Evolutionary conservation across 2,329 filamentous ascomycete genomes (phyloP).

Genomic region (Sclerotinia nivalis): DNA sequence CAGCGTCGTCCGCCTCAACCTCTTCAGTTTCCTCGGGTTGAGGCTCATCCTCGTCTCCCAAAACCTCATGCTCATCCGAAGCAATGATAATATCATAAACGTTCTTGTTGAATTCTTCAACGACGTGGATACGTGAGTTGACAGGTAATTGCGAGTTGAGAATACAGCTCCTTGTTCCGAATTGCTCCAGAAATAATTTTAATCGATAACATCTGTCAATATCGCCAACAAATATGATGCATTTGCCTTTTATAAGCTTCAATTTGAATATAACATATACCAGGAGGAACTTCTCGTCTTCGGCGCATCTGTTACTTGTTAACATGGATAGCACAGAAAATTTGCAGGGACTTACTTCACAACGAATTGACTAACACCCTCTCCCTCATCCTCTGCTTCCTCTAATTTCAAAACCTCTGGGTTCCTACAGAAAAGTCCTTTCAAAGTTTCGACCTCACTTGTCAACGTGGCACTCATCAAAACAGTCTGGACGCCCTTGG

Average conservation of each 20-base stretch:
- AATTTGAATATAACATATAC: constrained; percentile 95
- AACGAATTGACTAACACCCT: constrained; percentile 81
- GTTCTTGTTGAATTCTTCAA: constrained; percentile 95
- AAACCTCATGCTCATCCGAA: constrained; percentile 83
- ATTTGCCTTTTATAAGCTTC: constrained; percentile 90
- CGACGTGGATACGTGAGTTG: constrained; percentile 89
- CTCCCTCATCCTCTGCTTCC: constrained; percentile 74
- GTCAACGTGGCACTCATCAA: constrained; percentile 93
- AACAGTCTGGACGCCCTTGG: constrained; percentile 84
- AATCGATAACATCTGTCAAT: constrained; percentile 88
- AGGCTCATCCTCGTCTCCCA: constrained; percentile 59
- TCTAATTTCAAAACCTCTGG: constrained; percentile 80
- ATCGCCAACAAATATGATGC: constrained; percentile 80
- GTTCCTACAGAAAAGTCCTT: constrained; percentile 79
- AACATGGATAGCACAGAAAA: constrained; percentile 24
- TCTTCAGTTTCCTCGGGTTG: constrained; percentile 30
- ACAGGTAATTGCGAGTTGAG: constrained; percentile 93
- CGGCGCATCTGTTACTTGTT: constrained; percentile 64
- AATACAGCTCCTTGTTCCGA: constrained; percentile 89
- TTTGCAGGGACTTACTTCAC: constrained; percentile 61
- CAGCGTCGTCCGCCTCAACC: constrained; percentile 24
- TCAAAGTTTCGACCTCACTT: constrained; percentile 81
- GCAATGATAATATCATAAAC: constrained; percentile 98
- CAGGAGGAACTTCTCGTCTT: constrained; percentile 95
- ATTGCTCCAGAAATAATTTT: constrained; percentile 95